Evolutionary conservation across 768 basidiomycete genomes (phyloP), one percentile per base, ranked within the genome.

Genomic region (Termitomyces bulborhizus): DNA sequence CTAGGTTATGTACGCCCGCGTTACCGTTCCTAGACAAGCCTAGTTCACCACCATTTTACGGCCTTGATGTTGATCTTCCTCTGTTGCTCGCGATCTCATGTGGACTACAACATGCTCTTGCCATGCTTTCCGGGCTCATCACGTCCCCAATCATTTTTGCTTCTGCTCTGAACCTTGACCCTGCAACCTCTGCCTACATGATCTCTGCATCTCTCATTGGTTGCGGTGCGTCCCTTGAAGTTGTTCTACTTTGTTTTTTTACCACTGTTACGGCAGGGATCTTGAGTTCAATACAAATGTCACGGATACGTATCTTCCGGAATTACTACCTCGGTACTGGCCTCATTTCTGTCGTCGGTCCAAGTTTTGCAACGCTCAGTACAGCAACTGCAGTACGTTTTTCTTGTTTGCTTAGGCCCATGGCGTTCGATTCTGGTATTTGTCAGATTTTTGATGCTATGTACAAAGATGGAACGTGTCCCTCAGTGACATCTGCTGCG

Each of bases 81-180:
- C 76, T 91, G 31, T 59, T 86, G 3, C 77, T 93, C 15, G 87
- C 89, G 1, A 80, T 91, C 31, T 75, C 86, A 0, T 83, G 82
- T 58, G 90, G 91, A 0, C 71, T 87, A 15, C 86, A 87, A 62
- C 88, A 90, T 63, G 80, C 85, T 1, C 80, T 91, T 9, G 88
- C 88, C 2, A 92, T 92, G 90, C 76, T 90, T 15, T 88, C 87
- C 2, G 89, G 87, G 1, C 73, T 90, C 42, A 90, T 92, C 62
- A 88, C 88, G 0, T 90, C 90, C 0, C 90, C 91, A 1, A 91
- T 91, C 62, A 87, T 90, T 56, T 85, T 92, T 61, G 81, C 87
- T 1, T 81, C 78, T 49, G 66, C 82, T 4, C 69, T 92, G 36
- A 82, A 70, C 56, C 70, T 91, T 18, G 83, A 87, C 46, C 62